Evolutionary conservation across 73 alveolate genomes (phyloP), one percentile per base, ranked within the genome.

Genomic region (Paramecium primaurelia): DNA sequence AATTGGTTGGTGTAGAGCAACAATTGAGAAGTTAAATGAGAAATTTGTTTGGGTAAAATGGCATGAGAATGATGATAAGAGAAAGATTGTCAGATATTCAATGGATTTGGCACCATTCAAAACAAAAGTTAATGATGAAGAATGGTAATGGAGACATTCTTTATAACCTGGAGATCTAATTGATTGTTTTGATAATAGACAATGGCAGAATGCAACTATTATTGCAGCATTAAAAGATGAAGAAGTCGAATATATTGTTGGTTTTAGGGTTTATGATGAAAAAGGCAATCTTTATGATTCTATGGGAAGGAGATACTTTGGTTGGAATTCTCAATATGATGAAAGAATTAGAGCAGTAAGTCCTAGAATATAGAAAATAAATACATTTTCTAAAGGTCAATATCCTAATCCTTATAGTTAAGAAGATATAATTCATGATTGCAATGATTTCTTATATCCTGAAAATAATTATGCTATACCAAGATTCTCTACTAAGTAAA

Each of bases 251-350:
- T 54, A 80, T 71, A 40, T 42, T 36, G 93, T 96, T 20, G 99
- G 97, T 18, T 97, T 95, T 95, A 92, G 98, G 83, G 85, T 95
- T 10, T 96, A 92, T 84, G 93, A 85, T 30, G 94, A 88, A 0
- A 95, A 93, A 12, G 99, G 98, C 18, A 77, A 60, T 9, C 95
- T 95, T 58, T 77, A 54, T 9, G 98, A 97, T 68, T 94, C 92
- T 0, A 93, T 87, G 58, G 95, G 86, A 1, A 93, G 94, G 32
- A 90, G 71, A 60, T 97, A 64, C 87, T 92, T 94, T 30, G 99
- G 99, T 10, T 97, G 99, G 99, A 59, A 93, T 6, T 83, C 90
- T 2, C 86, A 92, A 83, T 97, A 87, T 58, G 99, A 97, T 92
- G 99, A 97, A 80, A 93, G 98, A 95, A 49, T 97, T 59, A 86